Conservation (phyloP, 2,329 filamentous ascomycete species). For the Diaporthe sp. region DNA sequence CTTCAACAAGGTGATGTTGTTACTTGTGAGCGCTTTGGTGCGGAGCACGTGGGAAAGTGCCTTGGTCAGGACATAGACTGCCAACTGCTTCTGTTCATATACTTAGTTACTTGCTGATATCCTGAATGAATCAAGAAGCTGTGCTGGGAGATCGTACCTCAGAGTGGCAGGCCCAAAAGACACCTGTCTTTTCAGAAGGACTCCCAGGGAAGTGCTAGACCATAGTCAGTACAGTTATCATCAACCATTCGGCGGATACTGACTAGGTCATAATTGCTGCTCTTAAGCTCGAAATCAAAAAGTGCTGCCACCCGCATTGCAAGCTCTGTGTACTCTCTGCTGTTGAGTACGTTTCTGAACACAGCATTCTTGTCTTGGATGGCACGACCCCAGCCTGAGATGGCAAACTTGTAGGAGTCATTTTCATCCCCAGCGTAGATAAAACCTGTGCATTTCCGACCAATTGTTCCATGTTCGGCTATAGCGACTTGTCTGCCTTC, state of each 20-base stretch:
- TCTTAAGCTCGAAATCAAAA: not conserved
- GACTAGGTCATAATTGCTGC: not conserved
- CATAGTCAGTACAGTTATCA: not conserved
- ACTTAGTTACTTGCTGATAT: not conserved
- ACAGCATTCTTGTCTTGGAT: not conserved
- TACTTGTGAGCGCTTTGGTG: accelerated
- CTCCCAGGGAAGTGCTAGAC: not conserved
- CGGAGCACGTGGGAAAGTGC: not conserved
- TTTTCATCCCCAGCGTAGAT: not conserved
- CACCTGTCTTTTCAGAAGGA: not conserved
- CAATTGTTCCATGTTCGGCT: not conserved
- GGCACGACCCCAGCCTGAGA: slow-evolving; percentile 29
- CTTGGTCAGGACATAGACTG: not conserved
- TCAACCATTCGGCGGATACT: accelerated
- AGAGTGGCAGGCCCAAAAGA: not conserved
- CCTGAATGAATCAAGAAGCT: no score
- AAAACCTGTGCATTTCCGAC: not conserved
- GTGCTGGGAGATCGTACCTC: not conserved
- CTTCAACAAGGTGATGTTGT: not conserved
- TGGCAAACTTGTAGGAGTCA: not conserved
- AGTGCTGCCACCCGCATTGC: not conserved
- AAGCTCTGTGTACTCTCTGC: not conserved
- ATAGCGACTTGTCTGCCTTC: not conserved
- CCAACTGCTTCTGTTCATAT: not conserved
- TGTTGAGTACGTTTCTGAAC: not conserved